phyloP scores from a whole-genome alignment of 2,329 filamentous ascomycete species.

The Coniochaeta ligniaria region DNA sequence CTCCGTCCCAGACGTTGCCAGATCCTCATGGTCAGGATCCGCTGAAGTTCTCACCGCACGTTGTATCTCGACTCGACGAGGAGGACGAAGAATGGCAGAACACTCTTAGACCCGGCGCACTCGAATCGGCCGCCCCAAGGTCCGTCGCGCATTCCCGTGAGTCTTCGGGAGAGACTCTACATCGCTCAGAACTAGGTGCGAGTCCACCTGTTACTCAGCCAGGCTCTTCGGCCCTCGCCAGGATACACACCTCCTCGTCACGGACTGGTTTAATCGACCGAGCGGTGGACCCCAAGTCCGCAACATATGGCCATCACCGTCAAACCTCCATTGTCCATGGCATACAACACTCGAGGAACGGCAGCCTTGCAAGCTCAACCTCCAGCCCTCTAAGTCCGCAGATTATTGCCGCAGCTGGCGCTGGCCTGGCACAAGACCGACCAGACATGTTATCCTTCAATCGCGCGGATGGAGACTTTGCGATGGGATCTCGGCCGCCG shows the following conservation, averaged over 20 bases:
- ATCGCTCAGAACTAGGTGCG: constrained; percentile 14
- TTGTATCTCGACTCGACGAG: constrained; percentile 44
- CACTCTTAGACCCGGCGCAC: constrained; percentile 39
- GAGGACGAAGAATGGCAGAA: constrained; percentile 44
- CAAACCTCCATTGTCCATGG: constrained; percentile 98
- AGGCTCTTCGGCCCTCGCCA: constrained; percentile 24
- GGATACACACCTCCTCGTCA: constrained; percentile 33
- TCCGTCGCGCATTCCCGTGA: constrained; percentile 47
- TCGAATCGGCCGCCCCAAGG: constrained; percentile 28
- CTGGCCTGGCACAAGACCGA: constrained; percentile 43
- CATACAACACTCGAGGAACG: constrained; percentile 80
- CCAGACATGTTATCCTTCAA: constrained; percentile 41
- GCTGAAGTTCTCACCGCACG: constrained; percentile 42
- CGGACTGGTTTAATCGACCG: constrained; percentile 37
- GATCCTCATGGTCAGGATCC: constrained; percentile 43
- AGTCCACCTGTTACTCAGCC: constrained; percentile 12
- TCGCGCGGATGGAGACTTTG: constrained; percentile 37
- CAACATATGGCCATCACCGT: constrained; percentile 76
- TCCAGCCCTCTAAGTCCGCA: constrained; percentile 84
- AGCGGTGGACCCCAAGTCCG: constrained; percentile 47
- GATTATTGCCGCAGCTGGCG: constrained; percentile 65
- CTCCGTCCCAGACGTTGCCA: constrained; percentile 53
- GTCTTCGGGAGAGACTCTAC: constrained; percentile 49
- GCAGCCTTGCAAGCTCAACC: constrained; percentile 72
- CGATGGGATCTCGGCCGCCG: constrained; percentile 31